Conservation (phyloP, 2,329 filamentous ascomycete species). For the Xylaria polymorpha region DNA sequence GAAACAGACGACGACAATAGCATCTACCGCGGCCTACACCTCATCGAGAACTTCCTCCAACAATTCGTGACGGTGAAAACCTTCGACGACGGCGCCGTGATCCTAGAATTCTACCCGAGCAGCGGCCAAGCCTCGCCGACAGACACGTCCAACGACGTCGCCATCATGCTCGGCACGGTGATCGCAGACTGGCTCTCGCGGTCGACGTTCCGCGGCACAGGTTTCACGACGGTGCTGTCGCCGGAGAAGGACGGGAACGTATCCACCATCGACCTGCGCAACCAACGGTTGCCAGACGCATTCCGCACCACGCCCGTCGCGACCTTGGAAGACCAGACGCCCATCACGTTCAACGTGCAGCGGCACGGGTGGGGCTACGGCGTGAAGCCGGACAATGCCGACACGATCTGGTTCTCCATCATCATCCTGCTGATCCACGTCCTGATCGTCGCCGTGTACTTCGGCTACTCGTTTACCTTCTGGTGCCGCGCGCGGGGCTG, state of each 20-base stretch:
- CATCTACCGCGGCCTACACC: background rate
- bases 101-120: constrained; percentile 3
- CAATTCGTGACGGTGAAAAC: background rate
- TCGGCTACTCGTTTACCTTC: constrained; percentile 24
- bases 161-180: constrained; percentile 22
- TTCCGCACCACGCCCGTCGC: background rate
- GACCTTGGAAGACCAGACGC: constrained; percentile 12
- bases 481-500: constrained; percentile 24
- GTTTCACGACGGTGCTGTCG: constrained; percentile 21
- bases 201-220: background rate
- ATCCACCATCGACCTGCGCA: constrained; percentile 11
- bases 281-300: background rate
- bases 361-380: constrained; percentile 34
- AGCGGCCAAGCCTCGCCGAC: background rate
- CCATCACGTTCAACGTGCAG: constrained; percentile 6
- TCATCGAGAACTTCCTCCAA: constrained; percentile 12
- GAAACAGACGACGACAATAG: background rate
- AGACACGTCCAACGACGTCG: constrained; percentile 10
- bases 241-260: background rate
- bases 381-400: background rate
- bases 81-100: background rate
- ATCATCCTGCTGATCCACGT: constrained; percentile 27
- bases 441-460: constrained; percentile 18
- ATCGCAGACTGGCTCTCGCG: constrained; percentile 33
- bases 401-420: constrained; percentile 32